Evolutionary conservation across 2,329 filamentous ascomycete species (phyloP).

Genomic region (Alternaria triticina): DNA sequence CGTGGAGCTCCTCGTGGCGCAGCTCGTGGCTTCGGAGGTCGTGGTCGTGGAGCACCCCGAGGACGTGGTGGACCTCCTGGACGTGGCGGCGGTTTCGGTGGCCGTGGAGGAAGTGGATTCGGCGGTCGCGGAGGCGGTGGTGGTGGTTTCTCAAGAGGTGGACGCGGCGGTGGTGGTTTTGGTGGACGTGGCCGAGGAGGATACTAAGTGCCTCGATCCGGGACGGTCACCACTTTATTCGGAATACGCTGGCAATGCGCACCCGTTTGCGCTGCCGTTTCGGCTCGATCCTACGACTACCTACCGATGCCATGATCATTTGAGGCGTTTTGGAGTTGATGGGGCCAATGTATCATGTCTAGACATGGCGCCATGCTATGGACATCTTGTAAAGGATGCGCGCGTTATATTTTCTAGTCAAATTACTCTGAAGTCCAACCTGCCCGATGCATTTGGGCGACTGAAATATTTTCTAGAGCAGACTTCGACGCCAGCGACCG

Average conservation of each 20-base stretch:
- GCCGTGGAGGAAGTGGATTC: slow-evolving; percentile 35
- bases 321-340: slow-evolving; percentile 43
- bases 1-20: slow-evolving; percentile 60
- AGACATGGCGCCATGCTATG: slow-evolving; percentile 31
- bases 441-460: slow-evolving; percentile 4
- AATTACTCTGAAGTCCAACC: slow-evolving; percentile 12
- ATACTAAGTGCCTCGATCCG: slow-evolving; percentile 29
- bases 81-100: slow-evolving; percentile 48
- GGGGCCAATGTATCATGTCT: slow-evolving; percentile 32
- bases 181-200: slow-evolving; percentile 40
- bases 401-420: slow-evolving; percentile 13
- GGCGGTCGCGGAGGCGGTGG: slow-evolving; percentile 55
- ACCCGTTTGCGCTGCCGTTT: slow-evolving; percentile 23
- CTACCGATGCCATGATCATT: slow-evolving; percentile 44
- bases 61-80: slow-evolving; percentile 52
- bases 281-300: slow-evolving; percentile 29
- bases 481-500: not conserved
- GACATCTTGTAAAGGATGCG: slow-evolving; percentile 10
- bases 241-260: slow-evolving; percentile 15
- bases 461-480: not conserved
- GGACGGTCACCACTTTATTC: slow-evolving; percentile 10
- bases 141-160: slow-evolving; percentile 12
- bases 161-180: slow-evolving; percentile 31
- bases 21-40: slow-evolving; percentile 32
- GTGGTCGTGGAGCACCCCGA: slow-evolving; percentile 59